Base-by-base conservation (phyloP, 768 basidiomycete genomes). In the Chalciporus sphaerocephalus region DNA sequence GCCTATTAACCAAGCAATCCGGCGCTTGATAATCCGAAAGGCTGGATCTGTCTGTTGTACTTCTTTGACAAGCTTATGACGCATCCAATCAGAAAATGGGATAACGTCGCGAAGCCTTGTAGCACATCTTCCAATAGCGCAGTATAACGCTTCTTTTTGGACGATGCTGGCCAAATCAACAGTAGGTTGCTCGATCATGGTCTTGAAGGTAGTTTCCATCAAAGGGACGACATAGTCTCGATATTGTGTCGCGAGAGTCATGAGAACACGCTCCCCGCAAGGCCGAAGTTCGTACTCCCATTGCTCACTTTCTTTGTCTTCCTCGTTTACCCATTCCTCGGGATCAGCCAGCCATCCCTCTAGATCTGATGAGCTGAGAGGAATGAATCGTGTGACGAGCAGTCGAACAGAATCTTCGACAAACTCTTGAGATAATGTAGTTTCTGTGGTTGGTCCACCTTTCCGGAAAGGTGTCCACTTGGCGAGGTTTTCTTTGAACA, bases 231-330 rank as follows among this genome's bases (percentile, higher is more conserved):
- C 84, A 54, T 78, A 80, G 23, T 80, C 73, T 6, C 73, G 69
- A 57, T 86, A 93, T 60, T 88, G 81, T 38, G 76, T 71, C 15
- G 83, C 76, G 16, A 95, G 65, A 16, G 87, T 83, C 71, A 92
- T 80, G 18, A 97, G 72, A 20, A 97, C 88, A n/a, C 92, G 77
- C 67, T 97, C 94, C 38, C 88, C 89, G 58, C 93, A 95, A 1
- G 93, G 85, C 95, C 95, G 76, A 48, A 96, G 80, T 56, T 95
- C 92, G 57, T 79, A 97, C 56, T 93, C 86, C 93, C 94, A 97
- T 46, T 88, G 81, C 30, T 94, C 92, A 34, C 82, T 87, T 52
- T 92, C 92, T 52, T 83, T 84, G 47, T 92, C 91, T 65, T 97
- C 92, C 9, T 80, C 66, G 48, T 91, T 89, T 10, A 95, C 79